Evolutionary conservation across 371 early-diverging fungal genomes (phyloP), one percentile per base, ranked within the genome.

Genomic region (Encephalitozoon romaleae): DNA sequence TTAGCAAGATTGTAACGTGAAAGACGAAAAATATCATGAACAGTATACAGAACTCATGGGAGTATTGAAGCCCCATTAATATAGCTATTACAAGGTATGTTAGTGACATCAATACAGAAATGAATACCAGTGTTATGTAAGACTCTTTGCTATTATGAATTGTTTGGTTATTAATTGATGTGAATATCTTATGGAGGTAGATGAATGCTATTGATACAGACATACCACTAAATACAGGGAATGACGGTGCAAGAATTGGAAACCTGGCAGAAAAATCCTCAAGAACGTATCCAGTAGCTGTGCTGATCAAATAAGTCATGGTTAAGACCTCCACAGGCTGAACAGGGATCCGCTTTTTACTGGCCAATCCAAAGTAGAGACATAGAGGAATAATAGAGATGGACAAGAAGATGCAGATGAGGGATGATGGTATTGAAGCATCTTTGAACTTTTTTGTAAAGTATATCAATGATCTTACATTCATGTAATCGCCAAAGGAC

Each of bases 401-500:
- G 6, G 59, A 47, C 0, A 67, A 2, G 30, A 69, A 25, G 15
- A 70, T n/a, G 34, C 26, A 64, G 15, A 72, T 4, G 21, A 39
- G 9, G 30, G 25, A 39, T 12, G 34, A 21, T 11, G 15, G 6
- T 9, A 25, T 21, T 0, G 67, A 41, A 23, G 23, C 42, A 11
- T 65, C 38, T 34, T 28, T 52, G 5, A 73, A 55, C 30, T 23
- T 21, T 21, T 76, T 43, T 11, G 78, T 70, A 52, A 82, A 79
- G 74, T 67, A 76, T 15, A 72, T 69, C 28, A 82, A 34, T n/a
- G 71, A 67, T 25, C 47, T 38, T 1, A 82, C 68, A 28, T 39
- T 65, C 21, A 82, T 30, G 52, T 74, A 78, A 68, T 85, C 85
- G n/a, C 74, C 55, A 9, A 83, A 49, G 11, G 83, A 69, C 6